Base-by-base conservation (phyloP, 768 basidiomycete species). In the Termitomyces sp. region DNA sequence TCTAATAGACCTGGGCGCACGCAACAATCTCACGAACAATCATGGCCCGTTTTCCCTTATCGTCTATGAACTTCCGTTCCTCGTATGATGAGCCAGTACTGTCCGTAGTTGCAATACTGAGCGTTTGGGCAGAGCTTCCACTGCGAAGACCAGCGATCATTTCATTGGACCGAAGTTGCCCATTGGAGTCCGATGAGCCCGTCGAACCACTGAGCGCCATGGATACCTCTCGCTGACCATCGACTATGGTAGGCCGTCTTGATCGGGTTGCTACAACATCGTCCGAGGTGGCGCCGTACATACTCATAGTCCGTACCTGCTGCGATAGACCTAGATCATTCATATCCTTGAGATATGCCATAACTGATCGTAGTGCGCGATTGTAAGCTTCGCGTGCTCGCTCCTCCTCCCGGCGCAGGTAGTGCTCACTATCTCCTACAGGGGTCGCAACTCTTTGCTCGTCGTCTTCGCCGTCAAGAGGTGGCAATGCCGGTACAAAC, bases 271-370 rank as follows among this genome's bases (percentile, higher is more conserved):
- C 59, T 36, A 67, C 64, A 22, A 65, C 63, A 46, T 83, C 82
- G 26, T 83, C 83, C 10, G 76, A 67, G 2, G 76, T 66, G 22
- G 75, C 67, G 14, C 83, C 82, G 67, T 89, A 87, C 70, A 86
- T 74, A 56, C 84, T 84, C 63, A 83, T 59, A 12, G 79, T 70
- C 57, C 79, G 76, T 16, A 74, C 67, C 65, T 87, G 87, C 65
- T 87, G 88, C 20, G 85, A 81, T 62, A 85, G 71, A 18, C 86
- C 87, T 31, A 99, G 77, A 67, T 99, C 97, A 67, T 94, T 89
- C 85, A 99, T 88, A 65, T 99, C 97, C 65, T 86, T 86, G 20
- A 99, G 80, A 71, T 98, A 99, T 7, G 94, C 92, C 89, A 98
- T 95, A 18, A 99, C 85, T 10, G 91, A 90, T 55, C 91, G 84